Base-by-base conservation (phyloP, 2,329 filamentous ascomycete species). In the Pestalotiopsis sp. region DNA sequence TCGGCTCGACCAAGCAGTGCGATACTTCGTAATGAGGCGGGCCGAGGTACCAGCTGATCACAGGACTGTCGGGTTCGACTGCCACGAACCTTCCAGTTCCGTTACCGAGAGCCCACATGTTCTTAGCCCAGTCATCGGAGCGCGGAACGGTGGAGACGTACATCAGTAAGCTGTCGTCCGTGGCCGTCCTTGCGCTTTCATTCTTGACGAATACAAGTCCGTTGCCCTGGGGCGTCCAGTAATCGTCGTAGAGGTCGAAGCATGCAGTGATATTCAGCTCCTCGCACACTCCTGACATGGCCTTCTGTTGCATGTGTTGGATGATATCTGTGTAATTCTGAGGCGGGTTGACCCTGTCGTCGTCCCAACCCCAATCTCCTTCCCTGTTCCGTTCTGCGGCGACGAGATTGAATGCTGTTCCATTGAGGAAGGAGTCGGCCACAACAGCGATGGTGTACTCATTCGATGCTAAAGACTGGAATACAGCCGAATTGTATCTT, bases 71-170 rank as follows among this genome's bases (percentile, higher is more conserved):
- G 1, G 69, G 70, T 17, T 60, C 52, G 7, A 17, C 66, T 6
- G 69, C 61, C 14, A 69, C 6, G 5, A 63, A 64, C 0, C 6
- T 7, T 1, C 58, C 25, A 0, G 70, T 71, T 4, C 76, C 74
- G 20, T 77, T 76, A 4, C 57, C 63, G 11, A 73, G 23, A 4
- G 75, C 74, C 76, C 75, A 77, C 64, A 75, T 67, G 62, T 76
- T 75, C 69, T 77, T 76, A 5, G 69, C 69, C 74, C 73, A 75
- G 58, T 73, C 70, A 31, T 74, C 71, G 31, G 61, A 72, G 5
- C 72, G 45, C 20, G 72, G 72, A 1, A 52, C 41, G 23, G 73
- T 64, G 25, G 65, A 69, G 3, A 70, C 70, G 31, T 74, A 73
- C n/a, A 75, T 58, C 11, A 74, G 63, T 6, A 74, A 59, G 59